Evolutionary conservation across 805 yeast genomes (phyloP).

Genomic region (Metschnikowia anglica): DNA sequence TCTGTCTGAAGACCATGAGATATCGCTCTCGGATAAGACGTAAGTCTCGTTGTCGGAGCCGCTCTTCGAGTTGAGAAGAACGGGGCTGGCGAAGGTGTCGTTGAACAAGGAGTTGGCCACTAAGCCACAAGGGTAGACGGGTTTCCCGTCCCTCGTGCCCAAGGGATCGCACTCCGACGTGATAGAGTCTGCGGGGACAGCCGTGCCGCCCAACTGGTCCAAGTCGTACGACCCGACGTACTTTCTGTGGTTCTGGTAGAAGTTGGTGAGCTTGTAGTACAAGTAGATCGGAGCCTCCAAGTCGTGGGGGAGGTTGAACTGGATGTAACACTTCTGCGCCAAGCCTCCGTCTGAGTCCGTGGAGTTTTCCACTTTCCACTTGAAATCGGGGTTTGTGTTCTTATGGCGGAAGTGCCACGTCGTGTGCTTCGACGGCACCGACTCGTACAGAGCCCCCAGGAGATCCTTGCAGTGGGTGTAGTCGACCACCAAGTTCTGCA

Average conservation of each 20-base stretch:
- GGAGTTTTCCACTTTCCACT: conserved; percentile 55
- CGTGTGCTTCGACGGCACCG: conserved; percentile 60
- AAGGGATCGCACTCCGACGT: conserved; percentile 40
- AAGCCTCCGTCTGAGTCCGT: conserved; percentile 40
- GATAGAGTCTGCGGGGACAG: conserved; percentile 53
- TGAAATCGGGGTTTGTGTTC: conserved; percentile 46
- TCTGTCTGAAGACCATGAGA: conserved; percentile 84
- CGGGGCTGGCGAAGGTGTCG: conserved; percentile 69
- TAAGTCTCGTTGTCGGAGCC: conserved; percentile 45
- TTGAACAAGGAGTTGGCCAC: conserved; percentile 92
- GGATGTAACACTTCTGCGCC: conserved; percentile 55
- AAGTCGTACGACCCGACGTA: conserved; percentile 84
- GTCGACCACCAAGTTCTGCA: conserved; percentile 71
- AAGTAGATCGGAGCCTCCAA: conserved; percentile 70
- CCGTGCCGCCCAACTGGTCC: conserved; percentile 75
- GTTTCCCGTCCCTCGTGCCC: conserved; percentile 39
- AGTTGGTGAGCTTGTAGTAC: conserved; percentile 85
- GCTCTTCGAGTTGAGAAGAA: conserved; percentile 43
- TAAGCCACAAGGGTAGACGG: conserved; percentile 87
- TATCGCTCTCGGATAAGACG: conserved; percentile 53
- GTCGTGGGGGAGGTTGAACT: conserved; percentile 70
- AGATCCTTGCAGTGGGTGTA: conserved; percentile 65
- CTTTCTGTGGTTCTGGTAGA: conserved; percentile 92
- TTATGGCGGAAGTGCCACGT: conserved; percentile 58
- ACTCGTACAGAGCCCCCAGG: conserved; percentile 37